Evolutionary conservation across 306 rosid genomes (phyloP).

Genomic region (Prunus armeniaca): DNA sequence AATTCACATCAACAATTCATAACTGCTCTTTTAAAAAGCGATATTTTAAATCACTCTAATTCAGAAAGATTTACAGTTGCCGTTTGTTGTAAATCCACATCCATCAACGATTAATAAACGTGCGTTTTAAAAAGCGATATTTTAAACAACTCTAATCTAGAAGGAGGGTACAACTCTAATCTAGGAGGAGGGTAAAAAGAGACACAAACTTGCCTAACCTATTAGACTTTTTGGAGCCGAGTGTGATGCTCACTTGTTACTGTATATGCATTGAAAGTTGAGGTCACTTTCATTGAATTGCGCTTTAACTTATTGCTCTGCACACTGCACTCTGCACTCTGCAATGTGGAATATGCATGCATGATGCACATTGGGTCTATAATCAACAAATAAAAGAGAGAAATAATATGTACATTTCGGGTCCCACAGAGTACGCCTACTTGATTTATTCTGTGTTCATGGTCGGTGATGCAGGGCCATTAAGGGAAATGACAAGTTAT

Average conservation of each 20-base stretch:
- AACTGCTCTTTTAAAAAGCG: no score
- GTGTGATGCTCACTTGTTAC: no score
- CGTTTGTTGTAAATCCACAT: no score
- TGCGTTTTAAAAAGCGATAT: no score
- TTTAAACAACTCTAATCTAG: not conserved
- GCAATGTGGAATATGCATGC: slow-evolving; percentile 1
- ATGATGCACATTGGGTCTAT: not conserved
- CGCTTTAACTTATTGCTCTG: not conserved
- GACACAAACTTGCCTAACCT: no score
- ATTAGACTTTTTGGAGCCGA: no score
- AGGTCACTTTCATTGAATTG: slow-evolving; percentile 4
- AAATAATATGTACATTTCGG: slow-evolving; percentile 2
- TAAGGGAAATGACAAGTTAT: not conserved
- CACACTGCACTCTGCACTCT: not conserved
- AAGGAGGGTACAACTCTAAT: no score
- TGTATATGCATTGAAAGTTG: not conserved
- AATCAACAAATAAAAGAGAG: not conserved
- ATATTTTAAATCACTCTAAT: no score
- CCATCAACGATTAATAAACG: no score
- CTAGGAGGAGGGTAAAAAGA: not conserved
- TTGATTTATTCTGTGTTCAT: slow-evolving; percentile 1
- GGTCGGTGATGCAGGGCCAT: slow-evolving; percentile 31
- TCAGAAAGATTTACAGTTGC: no score
- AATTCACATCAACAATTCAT: no score
- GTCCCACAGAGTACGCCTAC: slow-evolving; percentile 26